Base-by-base conservation (phyloP, 2,329 filamentous ascomycete genomes). In the Apiospora sp. region DNA sequence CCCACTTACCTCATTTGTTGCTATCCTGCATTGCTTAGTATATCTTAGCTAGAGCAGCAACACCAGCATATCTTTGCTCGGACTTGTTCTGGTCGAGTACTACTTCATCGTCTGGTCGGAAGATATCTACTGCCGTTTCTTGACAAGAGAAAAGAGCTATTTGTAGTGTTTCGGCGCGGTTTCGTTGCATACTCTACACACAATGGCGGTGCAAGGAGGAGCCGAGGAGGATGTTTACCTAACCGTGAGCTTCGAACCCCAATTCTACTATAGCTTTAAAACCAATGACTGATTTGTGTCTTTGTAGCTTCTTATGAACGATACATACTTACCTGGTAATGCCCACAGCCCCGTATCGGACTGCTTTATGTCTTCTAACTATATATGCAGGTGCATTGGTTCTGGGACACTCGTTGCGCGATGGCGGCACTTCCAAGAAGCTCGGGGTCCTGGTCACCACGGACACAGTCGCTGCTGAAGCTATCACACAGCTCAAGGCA, bases 321-420 rank as follows among this genome's bases (percentile, higher is more conserved):
- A 99, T 85, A 90, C 90, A 75, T 99, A 99, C 83, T 90, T 99
- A 69, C 96, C 96, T 82, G 95, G 95, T 97, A 87, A 79, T n/a
- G 74, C 69, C 61, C 69, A 51, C 71, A 71, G 24, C 69, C 74
- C 44, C 71, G 71, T 67, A 69, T 34, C 68, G 41, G 64, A 73
- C 74, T 71, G 73, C 71, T 27, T 71, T 69, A 67, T 68, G 37
- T n/a, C 27, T 71, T 71, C 75, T 77, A 74, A 75, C 72, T 48
- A 64, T 34, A 30, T 75, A 3, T 76, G 49, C 77, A 97, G 96
- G 96, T 82, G 96, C 95, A 73, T 91, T 96, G 78, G 95, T 99
- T 67, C 91, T 99, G 75, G 95, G 95, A 74, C 95, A 98, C 86
- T 98, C 96, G 46, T 87, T 99, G 72, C 93, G 94, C 83, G 96